Base-by-base conservation (phyloP, 169 alveolate species). In the Cryptosporidium andersoni region DNA sequence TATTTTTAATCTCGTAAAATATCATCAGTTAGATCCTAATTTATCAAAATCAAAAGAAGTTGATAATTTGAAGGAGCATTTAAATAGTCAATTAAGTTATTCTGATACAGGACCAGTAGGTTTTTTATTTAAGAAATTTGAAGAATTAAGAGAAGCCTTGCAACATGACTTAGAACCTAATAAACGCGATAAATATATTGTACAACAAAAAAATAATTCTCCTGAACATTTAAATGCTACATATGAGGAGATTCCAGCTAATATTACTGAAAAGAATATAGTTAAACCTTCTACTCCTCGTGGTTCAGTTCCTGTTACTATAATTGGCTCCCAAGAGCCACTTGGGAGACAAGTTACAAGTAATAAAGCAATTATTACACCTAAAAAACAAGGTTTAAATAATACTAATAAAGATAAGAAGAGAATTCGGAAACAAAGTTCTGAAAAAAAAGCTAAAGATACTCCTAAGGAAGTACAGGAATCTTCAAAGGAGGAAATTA, bases 71-170 rank as follows among this genome's bases (percentile, higher is more conserved):
- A 74, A 45, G 34, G 45, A 11, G 14, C 55, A 45, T 12, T 74
- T 56, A 45, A 42, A 66, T 11, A 43, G 60, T 3, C 16, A 6
- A 25, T 9, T 11, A 7, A 52, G 8, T 25, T 51, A 7, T 9
- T 14, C 8, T 56, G 85, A 74, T 5, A 42, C 74, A 9, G 85
- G 60, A 9, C 85, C 85, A 11, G 85, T 43, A 43, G 74, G 85
- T 11, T 74, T 74, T 74, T 51, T 74, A n/a, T 74, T 74, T 11
- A 74, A 74, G 63, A 74, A 74, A 49, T 74, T 74, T 47, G 85
- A 74, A 37, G 85, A 74, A 9, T 43, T 74, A 7, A 74, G 85
- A 60, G 85, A 74, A 43, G 85, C 85, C n/a, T 64, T 74, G 58
- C 66, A 74, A 25, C 85, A 74, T 74, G 85, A 55, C 2, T 36